phyloP scores from a whole-genome alignment of 2,329 filamentous ascomycete genomes.

The Elsinoe necatrix region DNA sequence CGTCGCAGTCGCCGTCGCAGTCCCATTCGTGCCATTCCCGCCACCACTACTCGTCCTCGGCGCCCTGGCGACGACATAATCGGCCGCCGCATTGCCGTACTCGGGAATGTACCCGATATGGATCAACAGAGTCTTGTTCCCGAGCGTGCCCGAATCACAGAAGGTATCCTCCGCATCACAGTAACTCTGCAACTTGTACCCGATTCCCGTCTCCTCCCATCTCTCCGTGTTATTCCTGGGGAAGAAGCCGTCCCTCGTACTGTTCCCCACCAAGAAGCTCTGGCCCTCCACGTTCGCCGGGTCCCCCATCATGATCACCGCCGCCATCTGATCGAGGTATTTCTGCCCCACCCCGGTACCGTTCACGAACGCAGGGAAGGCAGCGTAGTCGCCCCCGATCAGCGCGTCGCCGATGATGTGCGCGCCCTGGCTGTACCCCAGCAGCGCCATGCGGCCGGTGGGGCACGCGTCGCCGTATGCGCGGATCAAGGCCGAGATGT shows the following conservation, averaged over 20 bases:
- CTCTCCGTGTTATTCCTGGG: constrained; percentile 16
- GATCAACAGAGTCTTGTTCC: not conserved
- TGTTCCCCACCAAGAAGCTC: not conserved
- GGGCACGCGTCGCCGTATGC: constrained; percentile 35
- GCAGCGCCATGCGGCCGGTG: constrained; percentile 34
- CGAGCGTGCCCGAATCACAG: constrained; percentile 4
- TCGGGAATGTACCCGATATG: not conserved
- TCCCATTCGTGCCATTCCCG: not conserved
- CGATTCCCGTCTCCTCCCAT: not conserved
- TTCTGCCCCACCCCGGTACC: not conserved
- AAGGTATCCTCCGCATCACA: constrained; percentile 6
- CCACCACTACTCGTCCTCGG: not conserved
- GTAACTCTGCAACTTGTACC: constrained; percentile 6
- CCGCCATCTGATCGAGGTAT: constrained; percentile 3
- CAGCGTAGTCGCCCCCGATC: constrained; percentile 15
- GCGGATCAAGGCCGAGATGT: constrained; percentile 24
- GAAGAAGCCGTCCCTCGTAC: constrained; percentile 19
- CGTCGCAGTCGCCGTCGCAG: not conserved
- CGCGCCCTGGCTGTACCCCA: constrained; percentile 37
- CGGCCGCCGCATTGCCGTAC: not conserved
- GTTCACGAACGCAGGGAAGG: not conserved
- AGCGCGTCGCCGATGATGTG: constrained; percentile 21
- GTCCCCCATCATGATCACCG: constrained; percentile 10
- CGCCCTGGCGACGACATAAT: not conserved
- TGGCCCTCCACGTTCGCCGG: not conserved